These are phyloP conservation scores for Pilobolus umbonatus DNA, from an alignment of 192 early-diverging fungal genomes.

Conservation along the genomic window DNA sequence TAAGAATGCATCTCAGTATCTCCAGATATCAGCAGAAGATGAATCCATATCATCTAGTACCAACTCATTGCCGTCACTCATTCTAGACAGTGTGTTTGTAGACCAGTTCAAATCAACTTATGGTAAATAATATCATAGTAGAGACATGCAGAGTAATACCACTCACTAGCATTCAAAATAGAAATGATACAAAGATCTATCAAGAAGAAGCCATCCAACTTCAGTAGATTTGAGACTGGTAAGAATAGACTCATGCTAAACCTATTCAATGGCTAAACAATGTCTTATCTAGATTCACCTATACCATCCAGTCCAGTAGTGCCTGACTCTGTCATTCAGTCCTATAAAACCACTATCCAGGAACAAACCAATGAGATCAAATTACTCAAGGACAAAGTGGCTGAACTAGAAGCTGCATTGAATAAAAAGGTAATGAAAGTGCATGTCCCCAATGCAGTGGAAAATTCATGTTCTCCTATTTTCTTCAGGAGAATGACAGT, in stretches of 20 bases:
- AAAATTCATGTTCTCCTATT: neutral
- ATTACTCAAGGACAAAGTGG: conserved; percentile 4
- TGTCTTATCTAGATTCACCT: neutral
- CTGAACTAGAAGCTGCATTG: neutral
- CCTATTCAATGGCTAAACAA: neutral
- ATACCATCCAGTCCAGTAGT: neutral
- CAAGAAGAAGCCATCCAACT: conserved; percentile 30
- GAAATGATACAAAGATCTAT: conserved; percentile 43
- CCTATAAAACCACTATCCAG: conserved; percentile 12
- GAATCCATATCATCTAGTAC: conserved; percentile 33
- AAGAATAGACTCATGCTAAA: neutral
- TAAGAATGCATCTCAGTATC: conserved; percentile 64
- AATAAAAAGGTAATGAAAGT: neutral
- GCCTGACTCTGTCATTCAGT: neutral
- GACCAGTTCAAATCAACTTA: conserved; percentile 79
- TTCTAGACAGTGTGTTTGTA: conserved; percentile 80
- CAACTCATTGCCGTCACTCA: conserved; percentile 60
- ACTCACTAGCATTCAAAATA: conserved; percentile 21
- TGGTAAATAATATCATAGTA: conserved; percentile 47
- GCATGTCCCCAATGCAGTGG: neutral
- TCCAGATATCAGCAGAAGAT: conserved; percentile 60
- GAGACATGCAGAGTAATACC: conserved; percentile 17
- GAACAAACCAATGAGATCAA: conserved; percentile 15
- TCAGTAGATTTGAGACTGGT: conserved; percentile 10
- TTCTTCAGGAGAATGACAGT: neutral